Evolutionary conservation across 2,329 filamentous ascomycete species (phyloP), one percentile per base, ranked within the genome.

Genomic region (Bipolaris oryzae): DNA sequence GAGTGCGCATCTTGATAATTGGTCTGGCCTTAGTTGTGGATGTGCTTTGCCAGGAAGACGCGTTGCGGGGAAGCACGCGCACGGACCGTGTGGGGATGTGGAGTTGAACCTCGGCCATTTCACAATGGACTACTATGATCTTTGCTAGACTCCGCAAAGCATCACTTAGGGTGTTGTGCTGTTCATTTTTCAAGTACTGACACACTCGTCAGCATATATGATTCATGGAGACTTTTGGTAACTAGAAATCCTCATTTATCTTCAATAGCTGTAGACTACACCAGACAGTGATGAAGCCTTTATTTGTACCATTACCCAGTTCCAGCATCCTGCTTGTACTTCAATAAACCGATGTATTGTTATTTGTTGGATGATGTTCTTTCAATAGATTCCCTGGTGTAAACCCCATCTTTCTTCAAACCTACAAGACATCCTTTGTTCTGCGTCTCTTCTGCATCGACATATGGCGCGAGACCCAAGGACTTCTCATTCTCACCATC

Each of bases 1-100:
- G 60, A 55, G 59, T 50, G 54, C n/a, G 42, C 68, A 73, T 53
- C 38, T 37, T 74, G 50, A 28, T 61, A 60, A 69, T 68, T 74
- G 66, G 69, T 59, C 53, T 55, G 35, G 41, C 43, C 53, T 61
- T 57, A 56, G 62, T 72, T 64, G 61, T 63, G 55, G 61, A 56
- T 50, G 25, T 53, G 50, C 56, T 45, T 11, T 57, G 13, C 20
- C n/a, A 34, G 42, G 35, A 47, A 28, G 53, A 21, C 53, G 53
- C 45, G 57, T 60, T 61, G 60, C 60, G 62, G 62, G 62, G 60
- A 64, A 63, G 21, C 20, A 13, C 13, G 41, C 38, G 62, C 62
- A 59, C 62, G 50, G 62, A 39, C 58, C 53, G 53, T 13, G 42
- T 18, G n/a, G 2, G 13, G 28, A 13, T 31, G 53, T 47, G 53